Evolutionary conservation across 768 basidiomycete species (phyloP), one percentile per base, ranked within the genome.

Genomic region (Suillus placidus): DNA sequence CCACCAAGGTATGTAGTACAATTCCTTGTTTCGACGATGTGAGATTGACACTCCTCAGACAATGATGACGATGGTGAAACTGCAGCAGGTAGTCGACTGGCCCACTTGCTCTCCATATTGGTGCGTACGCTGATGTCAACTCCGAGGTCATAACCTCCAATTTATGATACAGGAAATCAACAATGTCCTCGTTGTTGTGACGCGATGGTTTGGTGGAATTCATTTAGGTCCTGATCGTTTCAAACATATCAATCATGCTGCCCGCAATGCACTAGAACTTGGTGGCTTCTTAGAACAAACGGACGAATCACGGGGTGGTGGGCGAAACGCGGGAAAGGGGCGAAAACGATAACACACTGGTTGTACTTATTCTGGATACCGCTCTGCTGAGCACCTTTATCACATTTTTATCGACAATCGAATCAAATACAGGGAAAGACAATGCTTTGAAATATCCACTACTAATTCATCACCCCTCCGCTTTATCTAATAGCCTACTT

Each of bases 61-160:
- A 96, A 97, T 65, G 94, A 96, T 64, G 96, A 99, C 66, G 93
- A 98, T 65, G 94, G 95, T 2, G 97, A 99, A 79, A 88, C 91
- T 0, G 95, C 94, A 1, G 97, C 97, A 23, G 97, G 97, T 6
- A 88, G 91, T 51, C 85, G 97, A 20, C 79, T 99, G 26, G 94
- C 94, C 1, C 96, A 98, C 76, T 83, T 99, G 2, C 79, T 99
- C 6, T 94, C 95, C 68, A 94, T 97, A 55, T 75, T 97, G 56
- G 93, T 93, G 66, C 60, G 87, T 72, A 45, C 12, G 32, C 42
- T 16, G 38, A 20, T 37, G 30, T 56, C 13, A 26, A 60, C 51
- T 61, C 43, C 8, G 14, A 12, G 32, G 23, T 47, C 26, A 64
- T 32, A 62, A 42, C 6, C 9, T 20, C 34, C n/a, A 3, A 60